A percentile compares a stretch with the other conserved stretches of the same genome.
Conservation (phyloP, 345 rosid genomes). For the Trapa bicornis region DNA sequence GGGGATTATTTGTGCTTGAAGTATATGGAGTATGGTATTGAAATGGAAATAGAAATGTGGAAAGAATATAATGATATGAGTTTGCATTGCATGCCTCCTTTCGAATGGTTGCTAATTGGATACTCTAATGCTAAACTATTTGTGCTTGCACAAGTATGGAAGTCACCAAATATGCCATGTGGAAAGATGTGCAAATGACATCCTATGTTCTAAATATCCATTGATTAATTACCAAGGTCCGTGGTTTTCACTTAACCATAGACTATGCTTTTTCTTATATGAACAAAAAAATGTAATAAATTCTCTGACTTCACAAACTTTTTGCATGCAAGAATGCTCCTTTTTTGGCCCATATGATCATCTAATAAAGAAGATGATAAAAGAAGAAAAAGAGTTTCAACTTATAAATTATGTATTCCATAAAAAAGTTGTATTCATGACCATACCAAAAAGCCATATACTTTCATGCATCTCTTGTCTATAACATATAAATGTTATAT, state of each 20-base stretch:
- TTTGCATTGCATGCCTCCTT: no score
- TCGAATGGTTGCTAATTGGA: neutral
- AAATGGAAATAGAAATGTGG: no score
- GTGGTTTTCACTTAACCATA: no score
- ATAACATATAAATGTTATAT: neutral
- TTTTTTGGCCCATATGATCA: neutral
- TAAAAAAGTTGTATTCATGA: neutral
- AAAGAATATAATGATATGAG: no score
- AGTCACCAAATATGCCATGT: no score
- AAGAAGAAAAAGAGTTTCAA: neutral
- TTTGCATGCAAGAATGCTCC: neutral
- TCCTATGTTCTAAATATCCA: no score
- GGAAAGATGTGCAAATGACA: no score
- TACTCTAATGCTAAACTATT: neutral
- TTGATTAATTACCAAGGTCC: no score
- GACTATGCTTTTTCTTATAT: neutral
- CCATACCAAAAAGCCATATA: neutral
- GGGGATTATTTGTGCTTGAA: no score
- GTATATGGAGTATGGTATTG: no score
- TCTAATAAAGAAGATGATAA: neutral
- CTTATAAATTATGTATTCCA: neutral
- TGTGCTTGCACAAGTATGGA: no score
- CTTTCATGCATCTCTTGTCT: neutral
- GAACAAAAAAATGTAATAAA: neutral
- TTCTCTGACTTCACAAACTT: neutral